These are phyloP conservation scores for Colletotrichum sp. DNA, from an alignment of 2,329 filamentous ascomycete species.

Conservation along the genomic window DNA sequence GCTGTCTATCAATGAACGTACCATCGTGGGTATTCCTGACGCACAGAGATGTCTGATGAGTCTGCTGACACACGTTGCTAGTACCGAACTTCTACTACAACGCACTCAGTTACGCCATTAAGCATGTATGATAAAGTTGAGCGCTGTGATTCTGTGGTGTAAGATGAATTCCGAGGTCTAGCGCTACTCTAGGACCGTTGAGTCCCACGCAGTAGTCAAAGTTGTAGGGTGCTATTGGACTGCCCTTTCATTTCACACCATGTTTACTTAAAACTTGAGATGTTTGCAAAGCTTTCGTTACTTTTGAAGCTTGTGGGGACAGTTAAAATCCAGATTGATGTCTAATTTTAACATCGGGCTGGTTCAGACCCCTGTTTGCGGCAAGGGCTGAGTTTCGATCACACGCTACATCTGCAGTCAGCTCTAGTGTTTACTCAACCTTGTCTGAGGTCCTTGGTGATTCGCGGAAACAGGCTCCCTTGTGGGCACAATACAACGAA, in stretches of 20 bases:
- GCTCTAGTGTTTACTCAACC: not conserved
- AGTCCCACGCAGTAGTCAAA: too few relatives aligned
- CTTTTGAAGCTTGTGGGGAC: not conserved
- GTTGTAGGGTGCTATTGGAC: too few relatives aligned
- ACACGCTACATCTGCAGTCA: not conserved
- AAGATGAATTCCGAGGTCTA: too few relatives aligned
- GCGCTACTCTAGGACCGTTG: too few relatives aligned
- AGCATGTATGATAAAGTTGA: not conserved
- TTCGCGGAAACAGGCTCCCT: not conserved
- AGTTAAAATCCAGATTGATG: not conserved
- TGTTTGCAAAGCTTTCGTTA: not conserved
- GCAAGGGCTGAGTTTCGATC: not conserved
- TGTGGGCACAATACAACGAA: not conserved
- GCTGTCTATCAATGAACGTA: not conserved
- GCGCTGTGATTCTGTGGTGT: accelerated
- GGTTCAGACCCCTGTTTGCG: not conserved
- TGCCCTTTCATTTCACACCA: too few relatives aligned
- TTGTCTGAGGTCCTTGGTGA: not conserved
- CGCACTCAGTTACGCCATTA: not conserved
- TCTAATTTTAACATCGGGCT: not conserved
- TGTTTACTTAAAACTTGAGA: too few relatives aligned
- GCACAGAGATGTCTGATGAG: not conserved
- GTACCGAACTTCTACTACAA: not conserved
- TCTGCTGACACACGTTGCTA: not conserved
- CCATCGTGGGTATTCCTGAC: not conserved